These are phyloP conservation scores for Dimocarpus longan DNA, from an alignment of 345 rosid genomes.

Conservation along the genomic window DNA sequence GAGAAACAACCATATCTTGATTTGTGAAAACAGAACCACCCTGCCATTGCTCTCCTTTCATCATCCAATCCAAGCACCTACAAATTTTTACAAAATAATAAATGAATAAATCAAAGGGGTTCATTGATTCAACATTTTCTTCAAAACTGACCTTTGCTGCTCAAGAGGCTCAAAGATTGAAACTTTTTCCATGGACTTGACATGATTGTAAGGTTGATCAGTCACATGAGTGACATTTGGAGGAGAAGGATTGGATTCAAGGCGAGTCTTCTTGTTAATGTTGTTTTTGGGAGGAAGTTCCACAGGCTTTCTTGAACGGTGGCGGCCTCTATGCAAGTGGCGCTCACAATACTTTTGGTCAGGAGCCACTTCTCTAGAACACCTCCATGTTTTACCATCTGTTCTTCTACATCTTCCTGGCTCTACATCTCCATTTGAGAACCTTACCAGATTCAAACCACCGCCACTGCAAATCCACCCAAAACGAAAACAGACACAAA, in stretches of 20 bases:
- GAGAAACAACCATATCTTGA: conserved; percentile 24
- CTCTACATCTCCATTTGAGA: conserved; percentile 52
- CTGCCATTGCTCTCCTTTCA: conserved; percentile 41
- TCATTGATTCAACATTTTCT: background rate
- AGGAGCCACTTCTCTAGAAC: too few relatives aligned
- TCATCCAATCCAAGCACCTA: conserved; percentile 43
- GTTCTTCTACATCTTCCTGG: conserved; percentile 85
- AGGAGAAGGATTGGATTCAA: conserved; percentile 1
- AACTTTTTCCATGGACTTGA: conserved; percentile 21
- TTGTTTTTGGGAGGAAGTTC: conserved; percentile 40
- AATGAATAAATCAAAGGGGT: too few relatives aligned
- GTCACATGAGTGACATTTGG: background rate
- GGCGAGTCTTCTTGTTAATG: conserved; percentile 34
- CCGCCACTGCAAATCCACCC: conserved; percentile 33
- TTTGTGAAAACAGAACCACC: conserved; percentile 16
- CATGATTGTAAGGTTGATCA: too few relatives aligned
- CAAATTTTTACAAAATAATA: background rate
- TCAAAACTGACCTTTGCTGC: conserved; percentile 32
- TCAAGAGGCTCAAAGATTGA: conserved; percentile 24
- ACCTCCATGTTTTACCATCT: conserved; percentile 91
- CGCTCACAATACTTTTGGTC: conserved; percentile 83
- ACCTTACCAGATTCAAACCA: conserved; percentile 33
- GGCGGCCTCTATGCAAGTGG: conserved; percentile 83
- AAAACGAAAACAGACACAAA: background rate
- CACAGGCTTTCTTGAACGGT: conserved; percentile 99